Percentiles rank a stretch among this genome's conserved stretches.
Conservation (phyloP, 768 basidiomycete genomes). For the Saitozyma podzolica region DNA sequence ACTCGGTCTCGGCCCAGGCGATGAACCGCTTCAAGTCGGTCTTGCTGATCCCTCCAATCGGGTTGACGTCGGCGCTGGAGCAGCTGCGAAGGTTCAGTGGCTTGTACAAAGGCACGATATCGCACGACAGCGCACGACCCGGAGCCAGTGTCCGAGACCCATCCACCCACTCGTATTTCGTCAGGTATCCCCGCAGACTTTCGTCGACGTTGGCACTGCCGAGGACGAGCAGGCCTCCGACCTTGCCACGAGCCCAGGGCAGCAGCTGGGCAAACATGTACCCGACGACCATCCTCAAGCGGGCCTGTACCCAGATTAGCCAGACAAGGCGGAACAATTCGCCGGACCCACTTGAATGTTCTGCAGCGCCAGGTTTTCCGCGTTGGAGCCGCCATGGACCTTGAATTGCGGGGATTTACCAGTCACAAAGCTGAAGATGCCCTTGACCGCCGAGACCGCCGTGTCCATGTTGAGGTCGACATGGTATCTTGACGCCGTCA, state of each 20-base stretch:
- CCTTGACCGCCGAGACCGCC: conserved; percentile 77
- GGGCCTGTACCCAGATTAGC: conserved; percentile 60
- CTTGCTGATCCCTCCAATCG: conserved; percentile 97
- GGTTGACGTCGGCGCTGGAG: conserved; percentile 85
- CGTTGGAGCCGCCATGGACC: conserved; percentile 77
- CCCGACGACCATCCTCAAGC: conserved; percentile 88
- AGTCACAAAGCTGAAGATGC: conserved; percentile 81
- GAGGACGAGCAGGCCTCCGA: conserved; percentile 86
- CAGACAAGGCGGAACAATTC: not conserved
- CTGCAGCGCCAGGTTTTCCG: conserved; percentile 94
- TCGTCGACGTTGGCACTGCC: conserved; percentile 99
- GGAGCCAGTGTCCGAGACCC: not conserved
- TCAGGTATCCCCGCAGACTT: conserved; percentile 92
- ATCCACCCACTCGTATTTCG: conserved; percentile 83
- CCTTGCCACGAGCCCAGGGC: conserved; percentile 82
- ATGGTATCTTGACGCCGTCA: conserved; percentile 68
- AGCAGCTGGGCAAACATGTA: conserved; percentile 94
- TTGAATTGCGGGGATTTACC: conserved; percentile 71
- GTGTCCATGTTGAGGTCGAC: conserved; percentile 94
- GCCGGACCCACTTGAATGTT: conserved; percentile 75
- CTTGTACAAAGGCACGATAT: not conserved
- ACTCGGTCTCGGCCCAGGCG: conserved; percentile 71
- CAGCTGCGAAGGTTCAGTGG: conserved; percentile 21
- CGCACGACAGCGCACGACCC: not conserved
- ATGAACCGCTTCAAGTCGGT: conserved; percentile 97